Evolutionary conservation across 345 rosid genomes (phyloP), one percentile per base, ranked within the genome.

Genomic region (Lumnitzera racemosa): DNA sequence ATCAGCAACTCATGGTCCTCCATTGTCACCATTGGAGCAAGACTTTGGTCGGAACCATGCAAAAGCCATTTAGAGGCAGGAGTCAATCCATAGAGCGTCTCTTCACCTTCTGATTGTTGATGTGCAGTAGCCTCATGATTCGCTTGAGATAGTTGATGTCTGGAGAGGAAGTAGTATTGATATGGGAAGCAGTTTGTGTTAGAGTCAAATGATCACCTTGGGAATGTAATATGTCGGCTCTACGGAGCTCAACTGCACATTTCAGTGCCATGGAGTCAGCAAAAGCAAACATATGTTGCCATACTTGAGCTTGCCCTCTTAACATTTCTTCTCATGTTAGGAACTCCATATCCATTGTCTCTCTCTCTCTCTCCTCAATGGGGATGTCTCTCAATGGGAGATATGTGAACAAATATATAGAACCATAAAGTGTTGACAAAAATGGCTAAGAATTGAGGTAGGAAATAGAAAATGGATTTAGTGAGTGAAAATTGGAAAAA

Each of bases 211-310:
- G 58, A 12, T 24, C n/a, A 0, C 55, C 61, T 17, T 69, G 64
- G 20, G 73, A 56, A 67, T 67, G 61, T 11, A 76, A 68, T 23
- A 76, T 80, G 31, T 80, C 77, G 1, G 77, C 69, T 15, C 76
- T 57, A 13, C 67, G 74, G 15, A 80, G 76, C 51, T 80, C 81
- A 3, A 74, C 65, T 0, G 75, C 79, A 4, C 68, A 74, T 24
- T 71, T 80, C 7, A 74, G 62, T 0, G 73, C 80, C 78, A 76
- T 67, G 13, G 80, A 70, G 56, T 78, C 77, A 6, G 36, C 74
- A 58, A 68, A 78, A n/a, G 64, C 52, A 12, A 72, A 65, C 71
- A 61, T 49, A 66, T 23, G 13, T 2, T 17, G 62, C 76, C 65
- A 68, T 56, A 76, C 51, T 13, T 58, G 47, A 2, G 62, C 62